These are phyloP conservation scores for Cutaneotrichosporon sp. DNA, from an alignment of 1,284 basidiomycete genomes.

Conservation along the genomic window DNA sequence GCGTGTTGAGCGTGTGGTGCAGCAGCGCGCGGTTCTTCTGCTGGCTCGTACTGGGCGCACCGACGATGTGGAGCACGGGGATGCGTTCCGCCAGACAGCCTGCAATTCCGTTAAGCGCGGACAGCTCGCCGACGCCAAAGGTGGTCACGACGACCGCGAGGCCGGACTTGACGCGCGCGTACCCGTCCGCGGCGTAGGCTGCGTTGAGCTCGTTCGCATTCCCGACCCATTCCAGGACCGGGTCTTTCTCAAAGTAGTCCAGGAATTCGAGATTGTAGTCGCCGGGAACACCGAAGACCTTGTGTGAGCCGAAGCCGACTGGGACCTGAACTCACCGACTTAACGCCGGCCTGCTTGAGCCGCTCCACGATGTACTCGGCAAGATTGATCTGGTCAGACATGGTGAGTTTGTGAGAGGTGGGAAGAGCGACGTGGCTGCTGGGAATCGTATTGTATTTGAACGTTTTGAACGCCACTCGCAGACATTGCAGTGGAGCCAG, in stretches of 20 bases:
- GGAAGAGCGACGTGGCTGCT: too few species aligned
- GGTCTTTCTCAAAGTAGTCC: slow-evolving; percentile 79
- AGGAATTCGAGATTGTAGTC: slow-evolving; percentile 79
- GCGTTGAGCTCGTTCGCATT: slow-evolving; percentile 88
- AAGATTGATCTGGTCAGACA: slow-evolving; percentile 10
- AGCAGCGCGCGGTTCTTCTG: slow-evolving; percentile 57
- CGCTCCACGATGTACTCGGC: slow-evolving; percentile 64
- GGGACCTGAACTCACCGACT: slow-evolving; percentile 18
- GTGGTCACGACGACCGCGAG: slow-evolving; percentile 69
- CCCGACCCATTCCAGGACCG: slow-evolving; percentile 80
- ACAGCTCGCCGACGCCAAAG: slow-evolving; percentile 86
- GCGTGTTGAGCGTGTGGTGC: slow-evolving; percentile 83
- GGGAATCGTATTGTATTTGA: too few species aligned
- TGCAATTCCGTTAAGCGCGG: slow-evolving; percentile 51
- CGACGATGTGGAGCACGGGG: slow-evolving; percentile 86
- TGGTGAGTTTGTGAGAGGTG: neutral
- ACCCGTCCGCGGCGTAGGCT: slow-evolving; percentile 92
- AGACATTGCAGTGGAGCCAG: too few species aligned
- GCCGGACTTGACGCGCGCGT: slow-evolving; percentile 75
- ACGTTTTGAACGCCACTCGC: too few species aligned
- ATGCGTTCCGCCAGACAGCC: slow-evolving; percentile 70
- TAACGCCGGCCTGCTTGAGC: slow-evolving; percentile 51
- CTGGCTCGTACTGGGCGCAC: slow-evolving; percentile 60
- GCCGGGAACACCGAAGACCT: slow-evolving; percentile 82
- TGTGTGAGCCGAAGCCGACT: neutral